Percentiles rank a stretch among this genome's conserved stretches.
phyloP scores from a whole-genome alignment of 1,139 yeast species.

The Protomyces macrosporus region DNA sequence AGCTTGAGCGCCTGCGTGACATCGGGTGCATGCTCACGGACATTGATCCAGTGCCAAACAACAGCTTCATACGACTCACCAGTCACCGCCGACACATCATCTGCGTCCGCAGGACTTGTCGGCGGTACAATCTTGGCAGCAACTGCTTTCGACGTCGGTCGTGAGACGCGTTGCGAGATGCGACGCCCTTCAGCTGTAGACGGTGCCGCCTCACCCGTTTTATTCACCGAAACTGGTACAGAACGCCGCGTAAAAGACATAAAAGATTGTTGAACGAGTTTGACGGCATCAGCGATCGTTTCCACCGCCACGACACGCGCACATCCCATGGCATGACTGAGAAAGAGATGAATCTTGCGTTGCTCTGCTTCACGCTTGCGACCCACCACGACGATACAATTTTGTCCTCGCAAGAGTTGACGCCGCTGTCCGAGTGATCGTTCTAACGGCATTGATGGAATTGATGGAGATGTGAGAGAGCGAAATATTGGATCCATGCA shows the following conservation, averaged over 20 bases:
- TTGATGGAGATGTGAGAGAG: background rate
- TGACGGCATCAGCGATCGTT: background rate
- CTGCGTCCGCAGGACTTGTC: background rate
- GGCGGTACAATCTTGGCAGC: background rate
- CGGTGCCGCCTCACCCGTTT: too few relatives aligned
- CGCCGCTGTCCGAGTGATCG: background rate
- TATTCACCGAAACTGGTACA: too few relatives aligned
- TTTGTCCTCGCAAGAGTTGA: background rate
- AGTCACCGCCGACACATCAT: background rate
- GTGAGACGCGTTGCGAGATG: too few relatives aligned
- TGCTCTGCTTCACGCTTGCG: background rate
- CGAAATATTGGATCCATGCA: background rate
- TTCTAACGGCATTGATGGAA: background rate
- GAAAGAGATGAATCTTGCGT: slow-evolving; percentile 13
- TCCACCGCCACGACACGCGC: background rate
- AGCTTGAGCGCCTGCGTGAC: background rate
- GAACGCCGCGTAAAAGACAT: background rate
- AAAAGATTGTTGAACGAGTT: background rate
- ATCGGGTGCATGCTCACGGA: background rate
- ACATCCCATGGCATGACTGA: slow-evolving; percentile 24
- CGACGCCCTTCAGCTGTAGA: too few relatives aligned
- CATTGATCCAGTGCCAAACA: background rate
- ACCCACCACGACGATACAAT: slow-evolving; percentile 18
- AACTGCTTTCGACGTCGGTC: background rate
- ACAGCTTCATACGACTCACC: background rate